phyloP scores from a whole-genome alignment of 2,329 filamentous ascomycete genomes.

The Monilinia vaccinii-corymbosi region DNA sequence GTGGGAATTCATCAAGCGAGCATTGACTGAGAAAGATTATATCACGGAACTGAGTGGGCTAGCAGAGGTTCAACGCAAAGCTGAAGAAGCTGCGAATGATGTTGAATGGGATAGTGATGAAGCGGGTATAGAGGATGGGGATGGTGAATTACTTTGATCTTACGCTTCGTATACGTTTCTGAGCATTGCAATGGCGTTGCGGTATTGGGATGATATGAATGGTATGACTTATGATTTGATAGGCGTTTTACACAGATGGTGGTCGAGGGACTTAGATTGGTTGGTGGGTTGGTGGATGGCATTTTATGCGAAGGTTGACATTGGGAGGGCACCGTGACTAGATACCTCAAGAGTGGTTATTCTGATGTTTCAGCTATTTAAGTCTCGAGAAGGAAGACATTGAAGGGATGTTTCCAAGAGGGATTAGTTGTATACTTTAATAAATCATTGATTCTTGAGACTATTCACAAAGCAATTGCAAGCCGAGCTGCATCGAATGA shows the following conservation, averaged over 20 bases:
- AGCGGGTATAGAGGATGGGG: slow-evolving; percentile 47
- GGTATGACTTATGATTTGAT: not conserved
- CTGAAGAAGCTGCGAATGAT: slow-evolving; percentile 39
- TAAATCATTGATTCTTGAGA: too few species aligned
- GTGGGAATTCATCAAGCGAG: slow-evolving; percentile 70
- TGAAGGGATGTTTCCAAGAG: not conserved
- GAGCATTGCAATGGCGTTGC: slow-evolving; percentile 1
- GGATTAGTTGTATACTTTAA: too few species aligned
- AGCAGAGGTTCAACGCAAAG: slow-evolving; percentile 57
- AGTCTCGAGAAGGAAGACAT: not conserved
- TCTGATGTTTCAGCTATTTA: not conserved
- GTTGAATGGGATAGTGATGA: slow-evolving; percentile 54
- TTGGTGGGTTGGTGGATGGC: not conserved
- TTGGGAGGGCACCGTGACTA: not conserved
- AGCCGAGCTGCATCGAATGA: not conserved
- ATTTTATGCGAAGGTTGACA: not conserved
- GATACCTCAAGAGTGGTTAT: not conserved
- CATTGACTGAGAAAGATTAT: slow-evolving; percentile 66
- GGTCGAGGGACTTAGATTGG: not conserved
- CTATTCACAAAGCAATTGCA: not conserved
- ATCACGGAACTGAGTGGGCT: slow-evolving; percentile 69
- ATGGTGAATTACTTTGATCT: slow-evolving; percentile 26
- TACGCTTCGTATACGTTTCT: not conserved
- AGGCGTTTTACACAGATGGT: slow-evolving; percentile 5
- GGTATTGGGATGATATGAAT: not conserved